phyloP scores from a whole-genome alignment of 176 grass and related monocot species.

The Paspalum vaginatum region DNA sequence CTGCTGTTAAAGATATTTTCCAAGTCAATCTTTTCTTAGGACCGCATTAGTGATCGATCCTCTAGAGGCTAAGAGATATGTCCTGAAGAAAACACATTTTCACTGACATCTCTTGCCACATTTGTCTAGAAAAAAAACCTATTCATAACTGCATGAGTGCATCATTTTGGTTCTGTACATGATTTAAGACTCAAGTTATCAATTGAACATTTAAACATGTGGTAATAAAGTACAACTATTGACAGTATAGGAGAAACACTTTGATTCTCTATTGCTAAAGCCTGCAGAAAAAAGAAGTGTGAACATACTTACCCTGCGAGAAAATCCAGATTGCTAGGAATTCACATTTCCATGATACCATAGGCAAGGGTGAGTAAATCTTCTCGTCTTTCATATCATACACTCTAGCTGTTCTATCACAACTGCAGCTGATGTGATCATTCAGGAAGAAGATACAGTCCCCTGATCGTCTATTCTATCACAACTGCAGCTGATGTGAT shows the following conservation, averaged over 20 bases:
- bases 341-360: not conserved
- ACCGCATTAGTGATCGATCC: too few species aligned
- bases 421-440: not conserved
- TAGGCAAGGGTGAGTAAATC: not conserved
- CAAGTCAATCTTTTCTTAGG: too few species aligned
- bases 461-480: not conserved
- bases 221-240: not conserved
- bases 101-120: not conserved
- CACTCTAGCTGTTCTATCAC: not conserved
- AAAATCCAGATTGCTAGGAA: slow-evolving; percentile 20
- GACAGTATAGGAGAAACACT: not conserved
- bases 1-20: too few species aligned
- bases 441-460: not conserved
- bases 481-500: not conserved
- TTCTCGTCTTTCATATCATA: slow-evolving; percentile 17
- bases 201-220: not conserved
- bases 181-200: not conserved
- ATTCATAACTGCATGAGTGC: not conserved
- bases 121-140: not conserved
- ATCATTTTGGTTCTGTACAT: not conserved
- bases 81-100: not conserved
- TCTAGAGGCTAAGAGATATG: too few species aligned
- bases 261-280: not conserved
- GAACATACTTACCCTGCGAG: not conserved
- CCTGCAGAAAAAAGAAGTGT: not conserved